phyloP scores from a whole-genome alignment of 2,329 filamentous ascomycete species.

The Botrytis paeoniae region DNA sequence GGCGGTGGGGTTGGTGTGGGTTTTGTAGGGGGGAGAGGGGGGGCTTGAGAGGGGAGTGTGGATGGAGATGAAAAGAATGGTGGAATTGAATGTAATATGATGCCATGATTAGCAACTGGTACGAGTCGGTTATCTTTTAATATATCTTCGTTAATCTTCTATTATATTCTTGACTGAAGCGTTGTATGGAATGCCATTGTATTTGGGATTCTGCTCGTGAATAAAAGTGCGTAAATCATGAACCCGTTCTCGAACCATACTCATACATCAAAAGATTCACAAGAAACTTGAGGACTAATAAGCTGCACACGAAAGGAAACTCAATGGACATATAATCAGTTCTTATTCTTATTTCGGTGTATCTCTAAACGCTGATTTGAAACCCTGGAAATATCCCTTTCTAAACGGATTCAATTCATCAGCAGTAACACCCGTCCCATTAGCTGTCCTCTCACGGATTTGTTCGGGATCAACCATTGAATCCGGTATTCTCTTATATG shows the following conservation, averaged over 20 bases:
- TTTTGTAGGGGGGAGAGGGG: background rate
- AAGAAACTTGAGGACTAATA: background rate
- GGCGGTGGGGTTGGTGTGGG: constrained; percentile 11
- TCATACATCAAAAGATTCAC: background rate
- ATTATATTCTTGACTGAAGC: background rate
- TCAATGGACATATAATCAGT: background rate
- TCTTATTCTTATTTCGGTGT: background rate
- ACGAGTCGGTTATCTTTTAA: background rate
- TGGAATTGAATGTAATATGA: background rate
- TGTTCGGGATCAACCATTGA: constrained; percentile 45
- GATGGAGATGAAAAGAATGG: background rate
- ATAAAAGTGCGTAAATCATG: background rate
- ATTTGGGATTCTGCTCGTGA: background rate
- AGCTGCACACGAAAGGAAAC: background rate
- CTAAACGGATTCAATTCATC: constrained; percentile 68
- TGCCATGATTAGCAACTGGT: background rate
- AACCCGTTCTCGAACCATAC: background rate
- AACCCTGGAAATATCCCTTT: constrained; percentile 47
- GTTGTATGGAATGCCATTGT: background rate
- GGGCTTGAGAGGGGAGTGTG: no score
- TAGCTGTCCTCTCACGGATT: constrained; percentile 34
- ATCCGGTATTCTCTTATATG: constrained; percentile 71
- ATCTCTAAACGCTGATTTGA: constrained; percentile 34
- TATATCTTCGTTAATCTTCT: background rate
- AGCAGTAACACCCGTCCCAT: constrained; percentile 49